Conservation (phyloP, 169 alveolate species). For the Plasmodium sp. region DNA sequence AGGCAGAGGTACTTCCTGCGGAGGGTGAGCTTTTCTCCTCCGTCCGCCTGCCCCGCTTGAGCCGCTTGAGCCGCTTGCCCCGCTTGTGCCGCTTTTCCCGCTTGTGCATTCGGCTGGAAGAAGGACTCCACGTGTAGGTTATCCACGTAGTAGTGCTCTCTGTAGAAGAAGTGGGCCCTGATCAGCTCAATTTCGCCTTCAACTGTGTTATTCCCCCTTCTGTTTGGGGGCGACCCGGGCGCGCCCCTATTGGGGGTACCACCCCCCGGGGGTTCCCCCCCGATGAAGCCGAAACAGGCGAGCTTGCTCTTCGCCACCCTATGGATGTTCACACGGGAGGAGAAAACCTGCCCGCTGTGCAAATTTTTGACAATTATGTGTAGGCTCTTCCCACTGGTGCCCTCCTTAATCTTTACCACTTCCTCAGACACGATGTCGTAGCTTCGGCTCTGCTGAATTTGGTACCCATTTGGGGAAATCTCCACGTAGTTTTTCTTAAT, state of each 20-base stretch:
- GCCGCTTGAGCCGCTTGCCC: too few relatives aligned
- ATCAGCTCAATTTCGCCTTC: constrained; percentile 4
- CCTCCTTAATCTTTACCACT: background rate
- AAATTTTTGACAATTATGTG: constrained; percentile 2
- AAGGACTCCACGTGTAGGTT: constrained; percentile 5
- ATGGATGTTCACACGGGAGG: constrained; percentile 6
- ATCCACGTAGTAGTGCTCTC: constrained; percentile 27
- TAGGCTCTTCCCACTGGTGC: background rate
- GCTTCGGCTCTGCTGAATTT: constrained; percentile 9
- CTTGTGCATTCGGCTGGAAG: background rate
- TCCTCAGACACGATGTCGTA: constrained; percentile 44
- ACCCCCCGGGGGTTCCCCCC: background rate
- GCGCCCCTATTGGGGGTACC: background rate
- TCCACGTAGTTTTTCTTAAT: background rate
- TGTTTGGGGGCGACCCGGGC: background rate
- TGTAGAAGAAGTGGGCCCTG: constrained; percentile 19
- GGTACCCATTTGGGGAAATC: constrained; percentile 5
- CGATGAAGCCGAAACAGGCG: background rate
- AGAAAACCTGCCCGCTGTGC: constrained; percentile 13
- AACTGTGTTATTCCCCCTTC: background rate
- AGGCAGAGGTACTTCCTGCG: constrained; percentile 26
- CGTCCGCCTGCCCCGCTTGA: background rate
- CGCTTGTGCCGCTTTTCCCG: too few relatives aligned
- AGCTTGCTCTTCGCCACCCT: background rate
- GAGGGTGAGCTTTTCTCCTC: background rate